phyloP scores from a whole-genome alignment of 2,329 filamentous ascomycete species.

The Talaromyces sp. region DNA sequence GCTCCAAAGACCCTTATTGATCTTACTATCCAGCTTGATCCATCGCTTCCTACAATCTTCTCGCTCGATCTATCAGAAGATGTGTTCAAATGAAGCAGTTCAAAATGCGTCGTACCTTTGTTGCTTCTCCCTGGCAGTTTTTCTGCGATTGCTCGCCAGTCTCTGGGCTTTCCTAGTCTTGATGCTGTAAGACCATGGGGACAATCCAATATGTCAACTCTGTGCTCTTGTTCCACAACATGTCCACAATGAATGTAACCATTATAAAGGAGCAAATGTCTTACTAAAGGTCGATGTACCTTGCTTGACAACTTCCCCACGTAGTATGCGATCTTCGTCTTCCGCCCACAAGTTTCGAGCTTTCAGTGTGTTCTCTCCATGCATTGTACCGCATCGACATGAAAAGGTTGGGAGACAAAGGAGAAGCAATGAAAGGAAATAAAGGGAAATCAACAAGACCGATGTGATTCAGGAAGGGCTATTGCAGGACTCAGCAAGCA shows the following conservation, averaged over 20 bases:
- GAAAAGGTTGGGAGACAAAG: neutral
- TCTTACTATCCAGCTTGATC: neutral
- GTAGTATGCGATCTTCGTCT: neutral
- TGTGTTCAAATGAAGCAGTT: neutral
- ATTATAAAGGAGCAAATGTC: neutral
- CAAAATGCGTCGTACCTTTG: neutral
- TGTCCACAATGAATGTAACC: neutral
- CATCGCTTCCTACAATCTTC: neutral
- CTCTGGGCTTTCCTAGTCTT: neutral
- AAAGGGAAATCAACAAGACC: neutral
- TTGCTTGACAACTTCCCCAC: neutral
- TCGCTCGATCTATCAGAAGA: neutral
- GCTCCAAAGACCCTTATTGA: neutral
- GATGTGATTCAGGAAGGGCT: neutral
- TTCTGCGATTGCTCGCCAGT: neutral
- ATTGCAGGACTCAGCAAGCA: neutral
- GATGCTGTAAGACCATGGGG: neutral
- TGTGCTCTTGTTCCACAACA: neutral
- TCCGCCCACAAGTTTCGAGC: neutral
- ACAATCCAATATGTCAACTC: neutral
- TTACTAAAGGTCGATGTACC: neutral
- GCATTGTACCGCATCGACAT: neutral
- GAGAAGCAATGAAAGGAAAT: neutral
- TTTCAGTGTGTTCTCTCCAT: neutral
- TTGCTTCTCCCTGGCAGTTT: neutral